Base-by-base conservation (phyloP, 164 flowering plant species). In the Dillenia turbinata region DNA sequence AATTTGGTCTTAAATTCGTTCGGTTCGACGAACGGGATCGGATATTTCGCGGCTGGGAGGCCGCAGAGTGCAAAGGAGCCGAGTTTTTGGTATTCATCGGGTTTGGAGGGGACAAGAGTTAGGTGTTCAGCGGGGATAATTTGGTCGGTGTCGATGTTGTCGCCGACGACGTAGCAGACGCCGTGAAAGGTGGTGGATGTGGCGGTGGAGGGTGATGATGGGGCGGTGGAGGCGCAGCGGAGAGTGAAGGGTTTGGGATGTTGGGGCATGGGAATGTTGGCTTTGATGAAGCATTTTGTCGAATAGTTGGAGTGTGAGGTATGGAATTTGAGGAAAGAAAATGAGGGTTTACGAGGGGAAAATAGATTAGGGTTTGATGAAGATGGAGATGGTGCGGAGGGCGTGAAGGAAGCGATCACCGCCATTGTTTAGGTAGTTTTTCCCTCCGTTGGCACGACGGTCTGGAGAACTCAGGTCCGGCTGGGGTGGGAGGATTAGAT, bases 91-190 rank as follows among this genome's bases (percentile, higher is more conserved):
- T 94, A 94, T 71, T 94, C 97, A 47, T 81, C 89, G 7, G 97
- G 96, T 8, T 89, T 89, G 24, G 97, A 94, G 6, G 98, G 98
- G 64, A 94, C 96, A 11, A 94, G 82, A 53, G 98, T 94, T 16
- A 90, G 86, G 81, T 89, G 81, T 76, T 94, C 98, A 11, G 98
- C 95, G 44, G 98, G 96, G 78, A 94, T 94, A 73, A 94, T 94
- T 73, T 91, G 98, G 66, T 94, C 98, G 9, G 97, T 91, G 81
- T 94, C 98, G 68, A 91, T 87, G 80, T 94, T 94, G 71, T 94
- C 96, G 47, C 85, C 83, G 63, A 94, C 77, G 33, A 94, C 98
- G 64, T 86, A 94, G 84, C 97, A 91, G 59, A 72, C 70, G 63
- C 97, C 98, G 60, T 94, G 98, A 73, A 94, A 93, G 14, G 83